Conservation (phyloP, 257 asterid genomes). For the Phtheirospermum japonicum region DNA sequence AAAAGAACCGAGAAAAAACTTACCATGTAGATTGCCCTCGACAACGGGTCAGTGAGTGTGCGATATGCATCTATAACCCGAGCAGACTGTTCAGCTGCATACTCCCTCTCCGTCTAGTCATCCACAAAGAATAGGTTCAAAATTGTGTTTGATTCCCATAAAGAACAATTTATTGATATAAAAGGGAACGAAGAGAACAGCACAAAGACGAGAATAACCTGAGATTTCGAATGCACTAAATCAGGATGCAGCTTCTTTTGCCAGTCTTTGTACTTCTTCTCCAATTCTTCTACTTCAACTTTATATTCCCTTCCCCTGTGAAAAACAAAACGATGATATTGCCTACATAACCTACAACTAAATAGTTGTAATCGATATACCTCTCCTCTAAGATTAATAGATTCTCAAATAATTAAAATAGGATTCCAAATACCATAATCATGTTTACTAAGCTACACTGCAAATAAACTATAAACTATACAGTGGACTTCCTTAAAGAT, state of each 20-base stretch:
- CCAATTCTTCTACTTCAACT: conserved; percentile 55
- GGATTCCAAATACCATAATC: conserved; percentile 11
- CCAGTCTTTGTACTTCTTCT: conserved; percentile 86
- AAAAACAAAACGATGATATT: conserved; percentile 24
- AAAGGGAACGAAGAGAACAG: conserved; percentile 11
- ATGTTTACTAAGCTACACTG: not conserved
- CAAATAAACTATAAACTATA: too few relatives aligned
- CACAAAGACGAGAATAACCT: conserved; percentile 41
- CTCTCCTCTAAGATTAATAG: conserved; percentile 10
- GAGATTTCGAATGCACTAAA: conserved; percentile 83
- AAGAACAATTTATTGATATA: not conserved
- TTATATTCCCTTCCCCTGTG: conserved; percentile 59
- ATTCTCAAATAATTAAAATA: not conserved
- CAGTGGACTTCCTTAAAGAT: too few relatives aligned
- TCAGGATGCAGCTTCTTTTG: conserved; percentile 99
- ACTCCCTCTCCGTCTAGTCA: conserved; percentile 78
- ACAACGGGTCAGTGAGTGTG: conserved; percentile 65
- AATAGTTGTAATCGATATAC: not conserved
- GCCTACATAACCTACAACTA: too few relatives aligned
- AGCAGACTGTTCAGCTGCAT: conserved; percentile 95
- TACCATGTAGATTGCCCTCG: conserved; percentile 83
- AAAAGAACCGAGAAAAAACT: conserved; percentile 26
- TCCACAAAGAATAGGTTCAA: conserved; percentile 24
- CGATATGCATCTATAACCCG: conserved; percentile 86
- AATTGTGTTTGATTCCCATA: not conserved